phyloP scores from a whole-genome alignment of 495 filamentous ascomycete species.

The Cercophora scortea region DNA sequence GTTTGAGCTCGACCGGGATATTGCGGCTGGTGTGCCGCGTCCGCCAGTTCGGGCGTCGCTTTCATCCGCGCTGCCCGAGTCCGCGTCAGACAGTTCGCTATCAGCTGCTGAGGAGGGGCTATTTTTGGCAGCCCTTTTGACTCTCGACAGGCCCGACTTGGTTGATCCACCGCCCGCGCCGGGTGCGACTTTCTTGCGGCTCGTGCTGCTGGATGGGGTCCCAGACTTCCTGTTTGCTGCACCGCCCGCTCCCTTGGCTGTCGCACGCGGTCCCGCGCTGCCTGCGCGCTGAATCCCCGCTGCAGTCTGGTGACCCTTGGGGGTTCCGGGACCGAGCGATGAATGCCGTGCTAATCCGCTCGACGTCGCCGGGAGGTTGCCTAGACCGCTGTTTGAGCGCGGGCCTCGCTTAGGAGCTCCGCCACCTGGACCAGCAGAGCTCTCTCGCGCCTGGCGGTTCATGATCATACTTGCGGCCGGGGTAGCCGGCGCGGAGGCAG shows the following conservation, averaged over 20 bases:
- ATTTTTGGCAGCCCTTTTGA: slow-evolving; percentile 51
- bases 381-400: slow-evolving; percentile 57
- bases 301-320: slow-evolving; percentile 59
- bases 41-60: slow-evolving; percentile 39
- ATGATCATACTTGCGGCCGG: slow-evolving; percentile 55
- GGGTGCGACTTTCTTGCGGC: slow-evolving; percentile 48
- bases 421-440: slow-evolving; percentile 59
- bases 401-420: slow-evolving; percentile 61
- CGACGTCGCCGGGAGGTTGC: slow-evolving; percentile 57
- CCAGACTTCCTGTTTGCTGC: slow-evolving; percentile 47
- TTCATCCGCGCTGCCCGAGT: slow-evolving; percentile 46
- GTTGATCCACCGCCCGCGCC: slow-evolving; percentile 37
- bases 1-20: slow-evolving; percentile 15
- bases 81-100: slow-evolving; percentile 60
- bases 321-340: slow-evolving; percentile 76
- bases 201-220: slow-evolving; percentile 48
- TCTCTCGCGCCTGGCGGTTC: slow-evolving; percentile 61
- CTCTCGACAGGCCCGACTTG: slow-evolving; percentile 44
- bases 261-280: slow-evolving; percentile 59
- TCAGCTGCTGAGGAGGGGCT: slow-evolving; percentile 49
- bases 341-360: slow-evolving; percentile 71
- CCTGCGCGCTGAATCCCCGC: slow-evolving; percentile 53
- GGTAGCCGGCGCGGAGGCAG: slow-evolving; percentile 57
- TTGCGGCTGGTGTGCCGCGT: slow-evolving; percentile 18
- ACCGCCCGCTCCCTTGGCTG: slow-evolving; percentile 39